phyloP scores from a whole-genome alignment of 176 grass and related monocot species.

The Triticum timopheevii region DNA sequence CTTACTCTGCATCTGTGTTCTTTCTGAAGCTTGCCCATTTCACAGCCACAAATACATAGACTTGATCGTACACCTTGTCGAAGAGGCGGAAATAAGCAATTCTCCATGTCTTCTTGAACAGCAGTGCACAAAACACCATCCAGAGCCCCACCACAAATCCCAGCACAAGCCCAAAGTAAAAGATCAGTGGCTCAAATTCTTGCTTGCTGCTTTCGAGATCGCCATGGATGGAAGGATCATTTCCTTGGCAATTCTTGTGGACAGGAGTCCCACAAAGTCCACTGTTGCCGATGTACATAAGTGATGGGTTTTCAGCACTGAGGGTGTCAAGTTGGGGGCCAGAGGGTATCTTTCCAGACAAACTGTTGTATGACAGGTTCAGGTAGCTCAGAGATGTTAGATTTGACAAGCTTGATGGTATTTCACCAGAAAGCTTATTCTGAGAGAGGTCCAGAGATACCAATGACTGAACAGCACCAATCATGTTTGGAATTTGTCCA shows the following conservation, averaged over 20 bases:
- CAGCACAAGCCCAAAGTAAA: not conserved
- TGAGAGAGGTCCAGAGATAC: no score
- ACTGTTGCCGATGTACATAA: not conserved
- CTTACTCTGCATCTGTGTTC: not conserved
- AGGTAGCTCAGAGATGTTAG: no score
- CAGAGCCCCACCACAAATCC: slow-evolving; percentile 34
- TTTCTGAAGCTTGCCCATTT: not conserved
- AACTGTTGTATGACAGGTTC: no score
- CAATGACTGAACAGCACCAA: slow-evolving; percentile 11
- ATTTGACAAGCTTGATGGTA: no score
- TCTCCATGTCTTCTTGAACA: slow-evolving; percentile 34
- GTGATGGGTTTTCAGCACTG: no score
- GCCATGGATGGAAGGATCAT: not conserved
- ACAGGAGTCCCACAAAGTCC: slow-evolving; percentile 21
- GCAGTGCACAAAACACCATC: slow-evolving; percentile 14
- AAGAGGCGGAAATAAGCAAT: slow-evolving; percentile 22
- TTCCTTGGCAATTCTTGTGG: slow-evolving; percentile 9
- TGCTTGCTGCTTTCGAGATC: not conserved
- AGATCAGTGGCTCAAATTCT: not conserved
- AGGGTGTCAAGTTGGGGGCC: no score
- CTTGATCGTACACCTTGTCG: not conserved
- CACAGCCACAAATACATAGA: not conserved
- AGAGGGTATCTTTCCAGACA: no score
- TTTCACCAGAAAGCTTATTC: no score
- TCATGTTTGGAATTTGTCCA: slow-evolving; percentile 20